Percentiles rank a stretch among this genome's conserved stretches.
Conservation (phyloP, 1,284 basidiomycete species). For the Anthracocystis walkeri region DNA sequence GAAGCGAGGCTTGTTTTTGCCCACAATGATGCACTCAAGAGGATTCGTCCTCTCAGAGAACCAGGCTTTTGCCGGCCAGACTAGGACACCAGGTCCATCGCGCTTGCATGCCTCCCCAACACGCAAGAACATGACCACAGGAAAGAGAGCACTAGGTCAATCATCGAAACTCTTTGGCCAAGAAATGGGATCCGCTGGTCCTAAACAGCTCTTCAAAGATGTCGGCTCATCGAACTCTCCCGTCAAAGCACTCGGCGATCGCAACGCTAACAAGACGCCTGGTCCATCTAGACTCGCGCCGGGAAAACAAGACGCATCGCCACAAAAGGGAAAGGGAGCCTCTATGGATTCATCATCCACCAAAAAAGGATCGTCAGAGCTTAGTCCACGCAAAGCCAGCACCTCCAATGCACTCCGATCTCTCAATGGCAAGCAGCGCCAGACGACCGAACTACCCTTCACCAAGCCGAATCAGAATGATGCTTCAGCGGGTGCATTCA, state of each 20-base stretch:
- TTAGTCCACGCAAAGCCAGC: constrained; percentile 41
- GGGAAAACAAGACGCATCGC: constrained; percentile 20
- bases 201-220: constrained; percentile 53
- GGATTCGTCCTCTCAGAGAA: constrained; percentile 51
- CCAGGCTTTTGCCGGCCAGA: constrained; percentile 46
- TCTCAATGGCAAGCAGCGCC: constrained; percentile 46
- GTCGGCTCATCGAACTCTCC: constrained; percentile 32
- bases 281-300: constrained; percentile 25
- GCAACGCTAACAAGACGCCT: constrained; percentile 40
- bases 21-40: constrained; percentile 46
- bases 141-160: constrained; percentile 32
- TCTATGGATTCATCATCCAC: constrained; percentile 15
- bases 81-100: constrained; percentile 43
- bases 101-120: constrained; percentile 37
- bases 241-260: constrained; percentile 40
- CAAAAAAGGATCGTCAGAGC: constrained; percentile 28
- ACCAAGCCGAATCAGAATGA: constrained; percentile 24
- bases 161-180: constrained; percentile 37
- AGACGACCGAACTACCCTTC: constrained; percentile 31
- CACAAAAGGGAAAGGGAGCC: constrained; percentile 23
- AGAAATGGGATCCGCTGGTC: constrained; percentile 13
- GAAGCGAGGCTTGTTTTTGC: background rate
- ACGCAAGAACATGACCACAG: constrained; percentile 48
- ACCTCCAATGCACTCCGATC: constrained; percentile 34
- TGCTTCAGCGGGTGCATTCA: constrained; percentile 16